Evolutionary conservation across 1,284 basidiomycete genomes (phyloP), one percentile per base, ranked within the genome.

Genomic region (Fomitopsis schrenkii): DNA sequence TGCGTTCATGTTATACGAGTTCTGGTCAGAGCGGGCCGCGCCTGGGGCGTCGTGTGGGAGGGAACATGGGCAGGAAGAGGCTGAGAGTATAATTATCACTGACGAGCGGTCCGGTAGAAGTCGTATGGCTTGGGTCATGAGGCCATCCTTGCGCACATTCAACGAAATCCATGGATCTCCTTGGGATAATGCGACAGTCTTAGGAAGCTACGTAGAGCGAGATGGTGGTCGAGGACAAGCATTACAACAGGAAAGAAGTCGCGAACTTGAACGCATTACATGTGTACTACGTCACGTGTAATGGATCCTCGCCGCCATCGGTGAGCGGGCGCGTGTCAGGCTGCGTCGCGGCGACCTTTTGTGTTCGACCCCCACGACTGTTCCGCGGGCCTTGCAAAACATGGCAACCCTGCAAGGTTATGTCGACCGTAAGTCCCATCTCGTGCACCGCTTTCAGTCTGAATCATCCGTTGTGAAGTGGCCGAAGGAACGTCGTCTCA

Each of bases 321-420:
- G 30, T 8, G 30, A 33, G 45, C 19, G 45, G 10, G 45, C 30
- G 30, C 35, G 22, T 22, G 22, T 22, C 2, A 46, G 45, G 50
- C 30, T 5, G 30, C 30, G 30, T 33, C 8, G 30, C 52, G 35
- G 52, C 35, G n/a, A 22, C 36, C 19, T 3, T 22, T 22, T 33
- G 35, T n/a, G 17, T 36, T 54, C 52, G 52, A 54, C 52, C 15
- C 40, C 52, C 12, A 40, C 36, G 2, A 54, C 22, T 33, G 17
- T 22, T 54, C 36, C n/a, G 35, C 19, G 35, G 30, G 28, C 50
- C 50, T 17, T 53, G 50, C 50, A 36, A 59, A 68, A 68, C 64
- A 91, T 93, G 91, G 86, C 91, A 71, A 91, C 87, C 80, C 85
- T 94, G 58, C 89, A 92, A 73, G 88, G 88, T 79, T 94, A 92